Base-by-base conservation (phyloP, 345 rosid species). In the Euphorbia pulcherrima region DNA sequence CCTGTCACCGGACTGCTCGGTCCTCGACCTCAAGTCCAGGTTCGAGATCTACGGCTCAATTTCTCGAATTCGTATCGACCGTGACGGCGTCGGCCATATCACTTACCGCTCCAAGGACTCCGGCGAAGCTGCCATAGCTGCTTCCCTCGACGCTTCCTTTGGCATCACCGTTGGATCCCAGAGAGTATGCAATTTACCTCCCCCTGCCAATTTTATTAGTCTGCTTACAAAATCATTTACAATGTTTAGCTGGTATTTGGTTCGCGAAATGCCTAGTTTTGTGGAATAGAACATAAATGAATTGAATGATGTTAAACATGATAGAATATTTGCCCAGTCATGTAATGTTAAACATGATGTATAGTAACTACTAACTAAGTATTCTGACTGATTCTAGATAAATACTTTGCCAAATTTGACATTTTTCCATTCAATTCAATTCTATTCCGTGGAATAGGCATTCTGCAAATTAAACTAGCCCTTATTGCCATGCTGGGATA, bases 21-120 rank as follows among this genome's bases (percentile, higher is more conserved):
- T 92, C 11, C 85, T 92, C 30, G 97, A 90, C 77, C 82, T 92
- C 55, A 92, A 92, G 79, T 88, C 92, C 5, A 83, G 93, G 71
- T 88, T 92, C 84, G 93, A 88, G 93, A 88, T 92, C 82, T 88
- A 90, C 83, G 97, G 98, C 20, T 53, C 96, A 2, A 85, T 92
- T 53, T 90, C 96, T 46, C 87, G 97, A 65, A 87, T 87, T 73
- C 89, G 96, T 52, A 90, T 90, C 74, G 89, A 86, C 68, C 74
- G 84, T 8, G 86, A 87, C 52, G 84, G 83, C 47, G 78, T 82
- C 50, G 96, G 96, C 9, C 78, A 68, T 75, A 71, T 93, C 62
- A 65, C 82, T 0, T 93, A 72, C 60, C 89, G 98, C 51, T 77
- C 87, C 9, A 81, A 76, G 70, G 96, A 90, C 56, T 83, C 96